Evolutionary conservation across 2,329 filamentous ascomycete genomes (phyloP).

Genomic region (Epichloe elymi): DNA sequence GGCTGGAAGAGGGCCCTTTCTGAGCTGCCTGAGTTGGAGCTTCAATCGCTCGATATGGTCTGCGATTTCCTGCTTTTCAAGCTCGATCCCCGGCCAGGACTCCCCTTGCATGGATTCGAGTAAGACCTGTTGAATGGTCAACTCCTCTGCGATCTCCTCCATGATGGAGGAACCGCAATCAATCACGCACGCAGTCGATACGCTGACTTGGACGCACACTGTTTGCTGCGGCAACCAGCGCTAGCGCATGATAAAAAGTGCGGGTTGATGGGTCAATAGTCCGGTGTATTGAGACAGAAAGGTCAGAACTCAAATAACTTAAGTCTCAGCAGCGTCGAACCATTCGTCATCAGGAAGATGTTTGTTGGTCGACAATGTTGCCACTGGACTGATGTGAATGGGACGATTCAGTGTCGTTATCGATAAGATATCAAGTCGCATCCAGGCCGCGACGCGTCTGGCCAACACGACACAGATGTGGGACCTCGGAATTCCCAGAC

Average conservation of each 20-base stretch:
- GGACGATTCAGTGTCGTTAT: background rate
- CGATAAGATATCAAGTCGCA: background rate
- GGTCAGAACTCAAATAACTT: background rate
- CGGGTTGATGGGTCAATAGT: too few relatives aligned
- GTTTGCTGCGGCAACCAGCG: background rate
- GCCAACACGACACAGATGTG: too few relatives aligned
- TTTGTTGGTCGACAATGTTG: background rate
- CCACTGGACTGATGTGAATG: background rate
- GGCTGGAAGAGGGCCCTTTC: background rate
- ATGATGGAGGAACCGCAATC: conserved; percentile 6
- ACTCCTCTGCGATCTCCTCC: conserved; percentile 24
- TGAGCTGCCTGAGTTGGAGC: conserved; percentile 12
- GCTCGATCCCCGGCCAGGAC: conserved; percentile 16
- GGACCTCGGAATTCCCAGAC: too few relatives aligned
- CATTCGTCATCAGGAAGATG: background rate
- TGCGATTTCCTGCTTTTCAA: conserved; percentile 5
- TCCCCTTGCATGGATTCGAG: conserved; percentile 25
- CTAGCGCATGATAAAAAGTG: background rate
- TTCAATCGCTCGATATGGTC: conserved; percentile 17
- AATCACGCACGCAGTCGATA: conserved; percentile 5
- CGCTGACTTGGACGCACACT: conserved; percentile 2
- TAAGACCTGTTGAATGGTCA: conserved; percentile 29
- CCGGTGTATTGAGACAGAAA: background rate
- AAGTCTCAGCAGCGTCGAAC: background rate
- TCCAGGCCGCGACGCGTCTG: background rate